phyloP scores from a whole-genome alignment of 2,329 filamentous ascomycete genomes.

The Alternaria postmessia region DNA sequence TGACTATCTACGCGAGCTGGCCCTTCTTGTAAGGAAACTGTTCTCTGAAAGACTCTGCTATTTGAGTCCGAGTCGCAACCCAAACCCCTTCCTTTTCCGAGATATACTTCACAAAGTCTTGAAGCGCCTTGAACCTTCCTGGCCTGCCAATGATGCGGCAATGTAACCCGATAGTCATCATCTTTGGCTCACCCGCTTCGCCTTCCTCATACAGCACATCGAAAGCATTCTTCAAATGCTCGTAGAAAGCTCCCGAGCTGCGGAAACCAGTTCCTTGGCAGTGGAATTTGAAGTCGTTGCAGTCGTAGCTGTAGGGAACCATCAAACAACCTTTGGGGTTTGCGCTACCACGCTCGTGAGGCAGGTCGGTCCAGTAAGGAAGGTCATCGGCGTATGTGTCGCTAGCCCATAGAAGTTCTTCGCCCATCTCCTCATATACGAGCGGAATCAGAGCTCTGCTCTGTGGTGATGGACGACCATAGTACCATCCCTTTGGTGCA shows the following conservation, averaged over 20 bases:
- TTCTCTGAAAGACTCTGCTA: conserved; percentile 59
- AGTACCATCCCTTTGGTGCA: conserved; percentile 61
- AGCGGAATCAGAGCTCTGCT: conserved; percentile 58
- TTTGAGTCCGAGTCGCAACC: conserved; percentile 63
- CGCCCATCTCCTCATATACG: conserved; percentile 62
- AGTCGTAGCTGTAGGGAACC: conserved; percentile 64
- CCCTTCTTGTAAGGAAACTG: conserved; percentile 60
- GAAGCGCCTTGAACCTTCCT: conserved; percentile 60
- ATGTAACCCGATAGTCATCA: conserved; percentile 66
- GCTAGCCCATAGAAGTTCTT: conserved; percentile 59
- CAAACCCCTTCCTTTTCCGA: conserved; percentile 62
- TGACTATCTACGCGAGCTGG: conserved; percentile 35
- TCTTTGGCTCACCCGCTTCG: conserved; percentile 45
- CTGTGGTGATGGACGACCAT: conserved; percentile 57
- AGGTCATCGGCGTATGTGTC: conserved; percentile 65
- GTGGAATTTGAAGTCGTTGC: conserved; percentile 62
- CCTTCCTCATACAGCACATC: conserved; percentile 64
- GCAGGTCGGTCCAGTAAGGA: conserved; percentile 64
- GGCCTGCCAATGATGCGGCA: conserved; percentile 63
- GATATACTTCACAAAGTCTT: conserved; percentile 64
- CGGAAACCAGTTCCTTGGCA: conserved; percentile 56
- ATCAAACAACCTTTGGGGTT: conserved; percentile 61
- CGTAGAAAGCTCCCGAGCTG: conserved; percentile 55
- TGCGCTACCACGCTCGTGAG: conserved; percentile 54
- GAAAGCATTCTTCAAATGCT: conserved; percentile 61